A percentile compares a stretch with the other conserved stretches of the same genome.
These are phyloP conservation scores for Pleurotus platypus DNA, from an alignment of 768 basidiomycete species.

Conservation along the genomic window DNA sequence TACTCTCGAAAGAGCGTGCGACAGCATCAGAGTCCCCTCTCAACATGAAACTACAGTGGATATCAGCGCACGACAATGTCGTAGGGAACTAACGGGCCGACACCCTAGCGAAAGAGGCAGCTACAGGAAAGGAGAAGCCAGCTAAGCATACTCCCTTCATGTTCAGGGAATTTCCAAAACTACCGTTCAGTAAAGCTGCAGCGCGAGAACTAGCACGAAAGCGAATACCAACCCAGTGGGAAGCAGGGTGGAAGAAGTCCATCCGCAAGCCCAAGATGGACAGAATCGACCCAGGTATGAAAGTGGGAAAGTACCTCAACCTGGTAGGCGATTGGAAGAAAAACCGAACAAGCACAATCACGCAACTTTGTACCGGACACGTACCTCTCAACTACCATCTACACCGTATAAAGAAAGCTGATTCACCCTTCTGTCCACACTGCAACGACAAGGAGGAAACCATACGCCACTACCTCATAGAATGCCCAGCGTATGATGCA, in stretches of 20 bases:
- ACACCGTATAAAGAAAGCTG: background rate
- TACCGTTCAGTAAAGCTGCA: too few relatives aligned
- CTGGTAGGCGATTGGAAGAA: background rate
- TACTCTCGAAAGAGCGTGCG: background rate
- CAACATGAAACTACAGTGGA: slow-evolving; percentile 16
- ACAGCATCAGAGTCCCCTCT: background rate
- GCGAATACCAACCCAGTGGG: too few relatives aligned
- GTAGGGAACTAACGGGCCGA: slow-evolving; percentile 17
- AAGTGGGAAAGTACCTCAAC: background rate
- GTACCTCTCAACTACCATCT: background rate
- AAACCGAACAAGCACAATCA: background rate
- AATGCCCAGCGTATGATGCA: background rate
- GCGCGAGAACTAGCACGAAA: too few relatives aligned
- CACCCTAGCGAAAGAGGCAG: slow-evolving; percentile 19
- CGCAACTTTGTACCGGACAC: background rate
- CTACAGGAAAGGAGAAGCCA: slow-evolving; percentile 2
- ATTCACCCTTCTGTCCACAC: background rate
- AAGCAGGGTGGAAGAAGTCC: background rate
- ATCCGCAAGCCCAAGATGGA: background rate
- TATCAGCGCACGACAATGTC: slow-evolving; percentile 20
- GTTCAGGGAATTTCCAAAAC: background rate
- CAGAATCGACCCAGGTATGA: background rate
- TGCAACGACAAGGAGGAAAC: background rate
- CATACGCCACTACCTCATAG: background rate
- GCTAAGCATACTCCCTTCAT: background rate